A percentile compares a stretch with the other conserved stretches of the same genome.
phyloP scores from a whole-genome alignment of 345 rosid genomes.

The Draba incana region DNA sequence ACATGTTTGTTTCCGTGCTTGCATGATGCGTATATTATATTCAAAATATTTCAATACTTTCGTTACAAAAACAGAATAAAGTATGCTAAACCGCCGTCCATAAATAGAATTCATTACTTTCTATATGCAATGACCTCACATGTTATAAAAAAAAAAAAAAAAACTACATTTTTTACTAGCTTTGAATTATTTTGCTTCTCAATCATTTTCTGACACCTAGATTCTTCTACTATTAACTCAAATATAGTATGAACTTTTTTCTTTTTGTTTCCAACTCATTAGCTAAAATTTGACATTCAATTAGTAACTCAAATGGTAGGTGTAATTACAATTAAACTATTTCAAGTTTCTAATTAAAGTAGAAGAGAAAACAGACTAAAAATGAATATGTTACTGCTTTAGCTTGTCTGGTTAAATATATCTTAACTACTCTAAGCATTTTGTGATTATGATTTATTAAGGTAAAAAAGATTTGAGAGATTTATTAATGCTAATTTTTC shows the following conservation, averaged over 20 bases:
- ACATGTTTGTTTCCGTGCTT: constrained; percentile 43
- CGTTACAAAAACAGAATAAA: constrained; percentile 40
- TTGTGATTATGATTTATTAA: constrained; percentile 1
- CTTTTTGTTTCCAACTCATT: constrained; percentile 14
- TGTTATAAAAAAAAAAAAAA: constrained; percentile 2
- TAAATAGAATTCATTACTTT: constrained; percentile 27
- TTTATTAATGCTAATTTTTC: not conserved
- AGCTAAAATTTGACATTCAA: constrained; percentile 4
- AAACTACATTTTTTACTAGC: not conserved
- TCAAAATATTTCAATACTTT: constrained; percentile 25
- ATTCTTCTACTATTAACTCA: constrained; percentile 28
- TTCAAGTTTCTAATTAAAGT: not conserved
- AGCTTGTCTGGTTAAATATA: not conserved
- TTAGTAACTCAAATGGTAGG: constrained; percentile 23
- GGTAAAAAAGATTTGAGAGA: not conserved
- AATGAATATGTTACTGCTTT: not conserved
- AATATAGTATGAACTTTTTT: constrained; percentile 5
- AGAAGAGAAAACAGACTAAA: not conserved
- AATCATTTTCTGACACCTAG: constrained; percentile 33
- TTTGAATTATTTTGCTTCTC: constrained; percentile 7
- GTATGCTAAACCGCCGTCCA: constrained; percentile 45
- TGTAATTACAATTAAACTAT: constrained; percentile 28
- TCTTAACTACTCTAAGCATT: too few species aligned
- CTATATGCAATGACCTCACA: constrained; percentile 32
- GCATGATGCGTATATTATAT: constrained; percentile 42